Evolutionary conservation across 1,139 yeast species (phyloP), one percentile per base, ranked within the genome.

Genomic region (Yamadazyma kanchanaburiensis): DNA sequence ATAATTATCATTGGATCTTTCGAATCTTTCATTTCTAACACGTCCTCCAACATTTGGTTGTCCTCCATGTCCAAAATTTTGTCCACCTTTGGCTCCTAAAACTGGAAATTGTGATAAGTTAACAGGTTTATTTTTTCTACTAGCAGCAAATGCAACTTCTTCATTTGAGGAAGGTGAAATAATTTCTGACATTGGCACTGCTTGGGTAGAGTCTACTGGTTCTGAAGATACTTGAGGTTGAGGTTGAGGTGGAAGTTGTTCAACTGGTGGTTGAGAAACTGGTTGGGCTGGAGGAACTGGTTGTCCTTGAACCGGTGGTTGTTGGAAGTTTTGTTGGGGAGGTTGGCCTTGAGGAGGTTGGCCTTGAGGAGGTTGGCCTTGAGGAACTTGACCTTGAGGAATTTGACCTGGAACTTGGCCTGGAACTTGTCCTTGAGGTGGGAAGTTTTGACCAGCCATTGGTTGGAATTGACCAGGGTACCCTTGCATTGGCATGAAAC

Each of bases 21-120:
- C 38, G 24, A 33, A 27, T 6, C 18, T 28, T 12, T 51, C 48
- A 11, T 41, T 47, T 16, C 24, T 24, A 10, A 8, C 35, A 12
- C 15, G 16, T 12, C 45, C 25, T 11, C 21, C 28, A n/a, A n/a
- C n/a, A n/a, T n/a, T n/a, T 23, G 25, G 39, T 21, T 35, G 36
- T 13, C 23, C 22, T 17, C 23, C 27, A 22, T 13, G 11, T 18
- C 20, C 20, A 18, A 18, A 18, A 11, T 15, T 12, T 15, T 19
- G 23, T 14, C 7, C 32, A 16, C 27, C 32, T 6, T 21, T n/a
- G 4, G 22, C 25, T 1, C 77, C 77, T 37, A 72, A 60, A 11
- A 70, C 71, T 4, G 78, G 78, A 45, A 72, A 71, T 33, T 69
- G 70, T 7, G 74, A 61, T 33, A 65, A 53, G 40, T 71, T 73